Evolutionary conservation across 2,329 filamentous ascomycete genomes (phyloP), one percentile per base, ranked within the genome.

Genomic region (Aspergillus neoniger): DNA sequence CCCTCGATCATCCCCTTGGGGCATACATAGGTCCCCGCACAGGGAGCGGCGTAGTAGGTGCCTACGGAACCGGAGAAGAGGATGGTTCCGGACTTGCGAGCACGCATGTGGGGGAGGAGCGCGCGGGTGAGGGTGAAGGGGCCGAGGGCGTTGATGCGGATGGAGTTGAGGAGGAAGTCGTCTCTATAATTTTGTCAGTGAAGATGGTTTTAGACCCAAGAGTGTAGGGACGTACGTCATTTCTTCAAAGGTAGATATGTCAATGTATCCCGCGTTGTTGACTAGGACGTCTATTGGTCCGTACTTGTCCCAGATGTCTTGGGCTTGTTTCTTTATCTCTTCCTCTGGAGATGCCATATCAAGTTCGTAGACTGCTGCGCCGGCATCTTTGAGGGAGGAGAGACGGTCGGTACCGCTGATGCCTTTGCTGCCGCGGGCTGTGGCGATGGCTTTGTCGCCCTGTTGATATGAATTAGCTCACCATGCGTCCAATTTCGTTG

Each of bases 1-100:
- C 85, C 83, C 0, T 79, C 79, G 3, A 80, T 66, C 21, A 80
- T 79, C 14, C 76, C 77, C 67, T 86, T 86, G 5, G 79, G 80
- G 63, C 81, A 69, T 25, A 65, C 62, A 60, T 80, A 79, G 55
- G 74, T 67, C 2, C 66, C 66, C 28, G 43, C 69, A 67, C 59
- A 73, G 65, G 0, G 68, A 69, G 21, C 76, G 72, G 9, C 50
- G 6, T 61, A 57, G 77, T 79, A 83, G 43, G 77, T 79, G 1
- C 70, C 32, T 14, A 59, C 59, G 19, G 23, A 55, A 30, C 80
- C 79, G 66, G 83, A 78, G 5, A 76, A 81, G 5, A 78, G 77
- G 2, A 84, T 61, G 3, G 68, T 72, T 1, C 77, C 77, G 10
- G 65, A 59, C 52, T 58, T 65, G 61, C 72, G 72, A 32, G 63